phyloP scores from a whole-genome alignment of 495 filamentous ascomycete genomes.

The Penicillium longicatenatum region DNA sequence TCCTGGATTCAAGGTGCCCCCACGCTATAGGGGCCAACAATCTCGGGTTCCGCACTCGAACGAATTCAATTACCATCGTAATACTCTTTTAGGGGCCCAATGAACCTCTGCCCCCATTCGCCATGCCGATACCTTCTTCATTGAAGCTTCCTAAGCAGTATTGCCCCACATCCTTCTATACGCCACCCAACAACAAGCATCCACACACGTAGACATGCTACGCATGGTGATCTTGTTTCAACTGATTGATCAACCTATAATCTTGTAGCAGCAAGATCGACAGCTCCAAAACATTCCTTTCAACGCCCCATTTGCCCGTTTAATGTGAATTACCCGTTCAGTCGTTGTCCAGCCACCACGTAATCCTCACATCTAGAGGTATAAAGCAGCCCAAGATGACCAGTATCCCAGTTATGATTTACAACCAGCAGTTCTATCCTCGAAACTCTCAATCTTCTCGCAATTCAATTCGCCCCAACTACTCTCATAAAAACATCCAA shows the following conservation, averaged over 20 bases:
- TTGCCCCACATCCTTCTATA: not conserved
- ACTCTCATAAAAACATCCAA: not conserved
- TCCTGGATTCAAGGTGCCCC: too few species aligned
- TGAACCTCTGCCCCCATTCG: not conserved
- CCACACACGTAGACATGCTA: not conserved
- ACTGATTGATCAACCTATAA: not conserved
- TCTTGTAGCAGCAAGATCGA: not conserved
- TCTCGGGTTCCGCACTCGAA: too few species aligned
- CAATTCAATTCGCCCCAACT: not conserved
- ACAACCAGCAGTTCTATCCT: not conserved
- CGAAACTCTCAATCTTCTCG: not conserved
- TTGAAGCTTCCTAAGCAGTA: too few species aligned
- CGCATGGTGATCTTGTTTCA: not conserved
- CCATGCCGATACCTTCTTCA: not conserved
- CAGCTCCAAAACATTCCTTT: not conserved
- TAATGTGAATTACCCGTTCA: not conserved
- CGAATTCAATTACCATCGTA: too few species aligned
- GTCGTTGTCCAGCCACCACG: not conserved
- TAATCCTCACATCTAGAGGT: not conserved
- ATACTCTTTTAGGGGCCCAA: not conserved
- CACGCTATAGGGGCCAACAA: too few species aligned
- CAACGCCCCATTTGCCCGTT: not conserved
- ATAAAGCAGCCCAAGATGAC: not conserved
- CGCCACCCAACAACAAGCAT: not conserved
- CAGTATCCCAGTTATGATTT: not conserved